Conservation (phyloP, 1,284 basidiomycete species). For the Trichosporon sp. region DNA sequence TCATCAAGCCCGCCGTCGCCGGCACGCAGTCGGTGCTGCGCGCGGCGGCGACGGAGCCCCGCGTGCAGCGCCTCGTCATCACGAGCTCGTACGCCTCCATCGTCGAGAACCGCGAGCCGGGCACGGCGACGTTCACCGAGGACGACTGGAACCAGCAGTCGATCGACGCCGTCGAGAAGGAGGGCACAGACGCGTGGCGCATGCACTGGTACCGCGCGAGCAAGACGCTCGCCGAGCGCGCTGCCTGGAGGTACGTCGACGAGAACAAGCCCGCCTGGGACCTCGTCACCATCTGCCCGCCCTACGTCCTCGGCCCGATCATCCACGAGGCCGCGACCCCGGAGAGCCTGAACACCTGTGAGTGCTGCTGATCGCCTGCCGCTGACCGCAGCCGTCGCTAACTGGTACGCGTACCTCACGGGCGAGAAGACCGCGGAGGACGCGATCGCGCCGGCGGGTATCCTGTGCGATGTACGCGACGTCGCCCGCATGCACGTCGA, state of each 20-base stretch:
- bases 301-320: constrained; percentile 29
- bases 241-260: constrained; percentile 43
- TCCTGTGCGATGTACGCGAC: constrained; percentile 29
- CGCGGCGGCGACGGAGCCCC: constrained; percentile 30
- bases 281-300: constrained; percentile 27
- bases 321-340: constrained; percentile 24
- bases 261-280: constrained; percentile 29
- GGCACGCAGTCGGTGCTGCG: constrained; percentile 47
- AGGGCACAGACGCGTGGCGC: constrained; percentile 26
- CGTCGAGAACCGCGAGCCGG: constrained; percentile 26
- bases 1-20: constrained; percentile 51
- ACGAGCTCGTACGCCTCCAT: constrained; percentile 49
- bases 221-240: constrained; percentile 44
- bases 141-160: constrained; percentile 30
- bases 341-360: constrained; percentile 26
- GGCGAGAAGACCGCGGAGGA: constrained; percentile 28
- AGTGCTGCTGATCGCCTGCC: not conserved
- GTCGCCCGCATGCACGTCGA: constrained; percentile 25
- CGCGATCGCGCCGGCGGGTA: constrained; percentile 24
- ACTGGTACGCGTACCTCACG: constrained; percentile 26
- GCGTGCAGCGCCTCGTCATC: constrained; percentile 48
- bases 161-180: constrained; percentile 26
- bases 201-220: constrained; percentile 42
- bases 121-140: constrained; percentile 26
- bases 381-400: constrained; percentile 21